Evolutionary conservation across 2,329 filamentous ascomycete genomes (phyloP), one percentile per base, ranked within the genome.

Genomic region (Fusarium scirpi): DNA sequence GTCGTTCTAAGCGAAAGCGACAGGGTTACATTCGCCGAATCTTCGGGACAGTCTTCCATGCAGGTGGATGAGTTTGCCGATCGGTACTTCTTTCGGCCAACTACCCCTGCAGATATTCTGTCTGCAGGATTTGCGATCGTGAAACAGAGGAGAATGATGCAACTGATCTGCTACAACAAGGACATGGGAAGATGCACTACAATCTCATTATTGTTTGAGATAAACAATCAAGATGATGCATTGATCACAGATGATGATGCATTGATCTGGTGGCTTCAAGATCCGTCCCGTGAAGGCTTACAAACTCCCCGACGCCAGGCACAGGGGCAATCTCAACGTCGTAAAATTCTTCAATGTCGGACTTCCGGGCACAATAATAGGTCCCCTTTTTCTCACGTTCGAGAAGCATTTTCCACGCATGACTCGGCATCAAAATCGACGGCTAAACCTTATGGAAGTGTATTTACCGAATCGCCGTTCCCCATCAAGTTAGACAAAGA

Each of bases 81-180:
- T 52, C 32, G 4, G 30, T 11, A 13, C 32, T 6, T 20, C 32
- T 38, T 52, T 38, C 48, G 48, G 48, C 32, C 6, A 52, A 52
- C 22, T 27, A 52, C 32, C 48, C 32, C 24, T 41, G 48, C 10
- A n/a, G 18, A 12, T 18, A n/a, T 24, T 24, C 22, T 34, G 24
- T 11, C 32, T 41, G 22, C 8, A 41, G 20, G 34, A 38, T 52
- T 52, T 29, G 13, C 13, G 49, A 52, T 52, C 32, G 49, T 38
- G 48, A 38, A 40, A 40, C 48, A 2, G 24, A 34, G 11, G 18
- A 34, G n/a, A 15, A 52, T 41, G 49, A 52, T 52, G 49, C 34
- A 52, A 52, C 32, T 41, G 49, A 52, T 52, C 49, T 52, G 49
- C 49, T 25, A 43, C 49, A 43, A 16, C 49, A n/a, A 27, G 34